Conservation (phyloP, 805 yeast genomes). For the Cyberlindnera maritima region DNA sequence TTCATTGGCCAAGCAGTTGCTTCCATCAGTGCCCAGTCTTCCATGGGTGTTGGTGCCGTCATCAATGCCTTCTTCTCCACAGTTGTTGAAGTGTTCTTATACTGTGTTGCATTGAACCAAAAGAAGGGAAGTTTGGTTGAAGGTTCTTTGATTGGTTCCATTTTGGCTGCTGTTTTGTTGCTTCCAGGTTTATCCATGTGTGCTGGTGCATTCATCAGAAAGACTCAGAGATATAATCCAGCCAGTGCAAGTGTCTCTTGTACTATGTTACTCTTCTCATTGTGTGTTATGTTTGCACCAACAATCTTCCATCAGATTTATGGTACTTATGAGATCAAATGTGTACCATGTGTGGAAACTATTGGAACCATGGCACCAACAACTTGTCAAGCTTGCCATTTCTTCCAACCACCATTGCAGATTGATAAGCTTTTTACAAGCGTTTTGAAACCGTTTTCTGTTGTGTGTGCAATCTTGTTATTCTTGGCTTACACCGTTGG, state of each 20-base stretch:
- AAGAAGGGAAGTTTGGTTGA: slow-evolving; percentile 88
- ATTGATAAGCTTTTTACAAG: slow-evolving; percentile 62
- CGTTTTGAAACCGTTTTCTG: slow-evolving; percentile 78
- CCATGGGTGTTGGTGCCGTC: slow-evolving; percentile 98
- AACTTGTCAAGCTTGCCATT: slow-evolving; percentile 68
- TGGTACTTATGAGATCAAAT: slow-evolving; percentile 78
- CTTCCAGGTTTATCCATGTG: slow-evolving; percentile 97
- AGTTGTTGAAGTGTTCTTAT: slow-evolving; percentile 86
- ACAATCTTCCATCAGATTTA: slow-evolving; percentile 86
- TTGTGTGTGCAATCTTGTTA: slow-evolving; percentile 74
- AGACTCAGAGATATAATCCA: slow-evolving; percentile 94
- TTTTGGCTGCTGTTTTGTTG: slow-evolving; percentile 85
- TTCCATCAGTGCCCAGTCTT: slow-evolving; percentile 95
- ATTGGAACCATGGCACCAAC: slow-evolving; percentile 23
- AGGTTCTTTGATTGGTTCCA: slow-evolving; percentile 93
- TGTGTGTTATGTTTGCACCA: slow-evolving; percentile 89
- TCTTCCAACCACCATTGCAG: slow-evolving; percentile 71
- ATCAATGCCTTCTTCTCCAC: slow-evolving; percentile 97
- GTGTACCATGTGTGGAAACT: slow-evolving; percentile 48
- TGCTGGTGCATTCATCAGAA: slow-evolving; percentile 90
- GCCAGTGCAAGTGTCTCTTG: slow-evolving; percentile 96
- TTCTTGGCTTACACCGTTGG: slow-evolving; percentile 87
- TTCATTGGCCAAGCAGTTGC: slow-evolving; percentile 99
- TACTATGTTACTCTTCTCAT: slow-evolving; percentile 89
- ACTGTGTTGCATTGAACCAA: slow-evolving; percentile 86